Evolutionary conservation across 1,284 basidiomycete genomes (phyloP).

Genomic region (Cryptococcus jaspeensis): DNA sequence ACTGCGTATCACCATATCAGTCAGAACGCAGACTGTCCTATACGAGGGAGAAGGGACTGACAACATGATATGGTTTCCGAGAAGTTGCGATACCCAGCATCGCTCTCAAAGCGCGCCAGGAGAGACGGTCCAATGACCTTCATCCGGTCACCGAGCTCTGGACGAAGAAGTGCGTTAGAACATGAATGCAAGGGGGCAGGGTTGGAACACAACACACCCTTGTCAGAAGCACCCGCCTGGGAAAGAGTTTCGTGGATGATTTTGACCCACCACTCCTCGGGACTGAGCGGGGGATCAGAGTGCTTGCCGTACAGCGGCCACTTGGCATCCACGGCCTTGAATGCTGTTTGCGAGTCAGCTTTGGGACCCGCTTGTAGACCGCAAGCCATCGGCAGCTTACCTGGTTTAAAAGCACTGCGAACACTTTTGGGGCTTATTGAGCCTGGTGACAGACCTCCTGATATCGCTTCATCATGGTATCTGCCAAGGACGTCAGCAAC

Average conservation of each 20-base stretch:
- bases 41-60: slow-evolving; percentile 14
- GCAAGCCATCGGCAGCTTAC: slow-evolving; percentile 17
- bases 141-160: slow-evolving; percentile 32
- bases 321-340: slow-evolving; percentile 33
- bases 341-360: slow-evolving; percentile 26
- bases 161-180: background rate
- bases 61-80: slow-evolving; percentile 41
- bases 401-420: slow-evolving; percentile 44
- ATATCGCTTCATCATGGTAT: slow-evolving; percentile 47
- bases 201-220: slow-evolving; percentile 17
- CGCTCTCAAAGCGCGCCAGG: slow-evolving; percentile 46
- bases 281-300: slow-evolving; percentile 35
- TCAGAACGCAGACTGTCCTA: background rate
- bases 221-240: slow-evolving; percentile 35
- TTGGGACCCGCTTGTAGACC: no score
- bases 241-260: slow-evolving; percentile 44
- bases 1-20: slow-evolving; percentile 27
- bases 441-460: slow-evolving; percentile 30
- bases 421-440: slow-evolving; percentile 37
- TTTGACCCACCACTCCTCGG: slow-evolving; percentile 48
- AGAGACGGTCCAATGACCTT: slow-evolving; percentile 24
- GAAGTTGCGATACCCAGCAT: slow-evolving; percentile 46
- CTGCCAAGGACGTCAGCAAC: slow-evolving; percentile 11
- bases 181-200: background rate
- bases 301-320: slow-evolving; percentile 47